These are phyloP conservation scores for Taphrina communis DNA, from an alignment of 1,139 yeast genomes.

Conservation along the genomic window DNA sequence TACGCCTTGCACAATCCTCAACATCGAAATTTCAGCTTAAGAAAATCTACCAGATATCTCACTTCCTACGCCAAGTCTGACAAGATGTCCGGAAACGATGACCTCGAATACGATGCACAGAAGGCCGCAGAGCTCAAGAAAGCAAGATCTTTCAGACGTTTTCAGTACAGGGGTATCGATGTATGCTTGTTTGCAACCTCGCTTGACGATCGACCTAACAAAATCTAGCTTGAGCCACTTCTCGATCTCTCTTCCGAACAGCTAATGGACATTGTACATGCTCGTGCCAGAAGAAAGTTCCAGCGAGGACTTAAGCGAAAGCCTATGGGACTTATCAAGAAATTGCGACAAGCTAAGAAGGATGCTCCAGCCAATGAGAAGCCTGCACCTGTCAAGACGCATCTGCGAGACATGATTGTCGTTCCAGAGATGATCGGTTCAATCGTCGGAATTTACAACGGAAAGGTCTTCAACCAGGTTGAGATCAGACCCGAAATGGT, in stretches of 20 bases:
- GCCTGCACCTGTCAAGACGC: slow-evolving; percentile 98
- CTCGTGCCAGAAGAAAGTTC: slow-evolving; percentile 44
- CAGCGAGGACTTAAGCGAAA: slow-evolving; percentile 44
- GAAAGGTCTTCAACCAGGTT: slow-evolving; percentile 99
- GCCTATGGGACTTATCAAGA: slow-evolving; percentile 87
- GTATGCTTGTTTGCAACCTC: background rate
- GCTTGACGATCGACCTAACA: slow-evolving; percentile 83
- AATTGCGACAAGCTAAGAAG: slow-evolving; percentile 96
- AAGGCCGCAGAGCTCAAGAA: slow-evolving; percentile 42
- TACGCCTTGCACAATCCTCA: background rate
- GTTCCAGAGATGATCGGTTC: slow-evolving; percentile 99
- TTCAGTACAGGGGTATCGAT: slow-evolving; percentile 35
- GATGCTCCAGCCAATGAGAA: slow-evolving; percentile 92
- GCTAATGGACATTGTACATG: slow-evolving; percentile 61
- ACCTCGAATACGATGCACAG: slow-evolving; percentile 37
- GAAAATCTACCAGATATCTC: background rate
- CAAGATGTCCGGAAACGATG: slow-evolving; percentile 39
- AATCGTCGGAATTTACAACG: slow-evolving; percentile 98
- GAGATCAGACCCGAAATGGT: slow-evolving; percentile 99
- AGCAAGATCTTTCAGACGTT: slow-evolving; percentile 39
- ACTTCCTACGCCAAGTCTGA: no score
- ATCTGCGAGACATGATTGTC: slow-evolving; percentile 97
- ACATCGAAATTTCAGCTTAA: background rate
- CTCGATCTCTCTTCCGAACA: slow-evolving; percentile 95
- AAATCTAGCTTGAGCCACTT: slow-evolving; percentile 95